Conservation (phyloP, 805 yeast species). For the Kluyveromyces lactis region DNA sequence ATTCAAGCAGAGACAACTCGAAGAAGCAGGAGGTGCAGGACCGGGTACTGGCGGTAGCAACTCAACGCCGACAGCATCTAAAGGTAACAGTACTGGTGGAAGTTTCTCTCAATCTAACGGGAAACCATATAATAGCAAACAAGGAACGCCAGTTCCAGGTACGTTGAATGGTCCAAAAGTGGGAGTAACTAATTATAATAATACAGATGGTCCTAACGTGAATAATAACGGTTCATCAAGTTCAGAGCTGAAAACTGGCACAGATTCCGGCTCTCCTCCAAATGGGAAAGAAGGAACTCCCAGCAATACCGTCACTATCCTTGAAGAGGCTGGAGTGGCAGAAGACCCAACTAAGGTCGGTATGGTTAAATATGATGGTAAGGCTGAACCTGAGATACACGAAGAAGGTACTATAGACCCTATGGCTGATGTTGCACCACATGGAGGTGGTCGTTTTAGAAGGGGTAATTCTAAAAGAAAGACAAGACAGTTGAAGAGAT, state of each 20-base stretch:
- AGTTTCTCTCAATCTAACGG: too few species aligned
- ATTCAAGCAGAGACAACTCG: constrained; percentile 28
- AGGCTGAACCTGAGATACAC: constrained; percentile 33
- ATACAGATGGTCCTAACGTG: too few species aligned
- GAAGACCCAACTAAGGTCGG: constrained; percentile 33
- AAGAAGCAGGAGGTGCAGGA: constrained; percentile 26
- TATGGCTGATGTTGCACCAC: constrained; percentile 76
- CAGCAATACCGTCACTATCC: constrained; percentile 16
- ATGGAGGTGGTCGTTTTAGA: constrained; percentile 72
- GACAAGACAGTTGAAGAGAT: constrained; percentile 73
- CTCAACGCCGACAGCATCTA: not conserved
- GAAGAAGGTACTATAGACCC: constrained; percentile 29
- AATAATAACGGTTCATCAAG: too few species aligned
- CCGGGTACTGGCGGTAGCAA: not conserved
- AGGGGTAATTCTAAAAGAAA: constrained; percentile 59
- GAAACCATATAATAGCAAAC: constrained; percentile 1
- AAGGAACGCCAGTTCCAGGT: constrained; percentile 5
- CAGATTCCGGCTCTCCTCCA: not conserved
- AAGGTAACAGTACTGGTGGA: not conserved
- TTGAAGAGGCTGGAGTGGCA: constrained; percentile 32
- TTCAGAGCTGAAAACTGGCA: not conserved
- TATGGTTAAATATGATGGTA: constrained; percentile 33
- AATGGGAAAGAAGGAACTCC: constrained; percentile 5
- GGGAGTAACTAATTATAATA: not conserved
- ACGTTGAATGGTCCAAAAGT: not conserved